Base-by-base conservation (phyloP, 1,139 yeast species). In the Candida sp. region DNA sequence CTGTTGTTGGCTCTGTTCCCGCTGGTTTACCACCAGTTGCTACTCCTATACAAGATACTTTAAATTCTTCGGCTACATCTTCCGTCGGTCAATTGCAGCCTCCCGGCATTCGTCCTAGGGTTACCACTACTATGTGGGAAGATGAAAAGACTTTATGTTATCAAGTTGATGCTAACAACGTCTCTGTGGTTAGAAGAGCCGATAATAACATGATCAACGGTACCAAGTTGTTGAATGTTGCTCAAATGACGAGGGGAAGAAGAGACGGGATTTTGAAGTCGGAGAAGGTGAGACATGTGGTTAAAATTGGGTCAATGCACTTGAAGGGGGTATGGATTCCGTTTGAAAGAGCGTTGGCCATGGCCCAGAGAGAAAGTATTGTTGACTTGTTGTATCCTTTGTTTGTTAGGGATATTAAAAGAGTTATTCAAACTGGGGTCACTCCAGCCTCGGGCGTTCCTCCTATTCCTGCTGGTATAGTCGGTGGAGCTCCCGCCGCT, bases 261-360 rank as follows among this genome's bases (percentile, higher is more conserved):
- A 57, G 83, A 42, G 83, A 78, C 52, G 82, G 83, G 7, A 75
- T 78, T 22, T 64, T 91, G 49, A 91, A 91, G 68, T 82, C 87
- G 48, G 97, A 91, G 63, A 87, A 89, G 61, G 81, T 82, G 35
- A 75, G 98, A 40, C 95, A 89, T 61, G 98, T 93, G 40, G 97
- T 91, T 45, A 91, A 91, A 66, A 88, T 91, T 52, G 99, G 99
- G 8, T 87, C 96, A 19, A 91, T 91, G 97, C 96, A 91, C 63
- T 74, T 91, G 57, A 91, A 91, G 67, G 99, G 99, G 43, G 98
- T 91, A 39, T 91, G 98, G 98, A 90, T 91, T 51, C 97, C 98
- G 1, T 90, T 90, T 63, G 97, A 91, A 53, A 75, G 97, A 43
- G 98, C 97, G 1, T 71, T 87, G 42, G 87, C 88, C 23, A 86